A percentile compares a stretch with the other conserved stretches of the same genome.
Conservation (phyloP, 345 rosid species). For the Viola odorata region DNA sequence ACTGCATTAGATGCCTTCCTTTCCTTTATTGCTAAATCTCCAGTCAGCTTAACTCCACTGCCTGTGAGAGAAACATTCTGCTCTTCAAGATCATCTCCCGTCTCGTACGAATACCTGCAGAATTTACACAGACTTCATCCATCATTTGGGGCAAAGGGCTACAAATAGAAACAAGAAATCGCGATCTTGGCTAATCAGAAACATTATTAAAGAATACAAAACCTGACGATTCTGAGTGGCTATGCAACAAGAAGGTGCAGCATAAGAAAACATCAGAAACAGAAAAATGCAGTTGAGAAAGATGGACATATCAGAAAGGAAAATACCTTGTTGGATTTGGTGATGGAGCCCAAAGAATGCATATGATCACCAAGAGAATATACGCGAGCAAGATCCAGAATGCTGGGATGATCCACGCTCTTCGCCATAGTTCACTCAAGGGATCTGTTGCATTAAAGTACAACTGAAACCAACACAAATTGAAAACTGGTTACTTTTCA, state of each 20-base stretch:
- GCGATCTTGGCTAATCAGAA: no score
- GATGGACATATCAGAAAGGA: no score
- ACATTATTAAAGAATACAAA: no score
- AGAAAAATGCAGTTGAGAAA: no score
- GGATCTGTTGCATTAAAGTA: slow-evolving; percentile 92
- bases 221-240: no score
- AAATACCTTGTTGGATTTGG: slow-evolving; percentile 76
- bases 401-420: slow-evolving; percentile 92
- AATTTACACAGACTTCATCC: slow-evolving; percentile 38
- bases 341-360: slow-evolving; percentile 95
- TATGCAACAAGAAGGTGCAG: no score
- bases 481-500: background rate
- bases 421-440: slow-evolving; percentile 81
- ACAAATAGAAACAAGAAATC: no score
- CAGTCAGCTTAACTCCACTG: slow-evolving; percentile 27
- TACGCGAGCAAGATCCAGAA: slow-evolving; percentile 81
- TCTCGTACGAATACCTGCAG: slow-evolving; percentile 54
- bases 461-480: slow-evolving; percentile 35
- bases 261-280: no score
- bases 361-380: slow-evolving; percentile 63
- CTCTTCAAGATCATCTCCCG: slow-evolving; percentile 62
- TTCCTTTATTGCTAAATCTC: slow-evolving; percentile 43
- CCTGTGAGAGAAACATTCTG: slow-evolving; percentile 67
- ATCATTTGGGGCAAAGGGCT: no score
- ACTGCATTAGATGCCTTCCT: slow-evolving; percentile 9